A percentile compares a stretch with the other conserved stretches of the same genome.
phyloP scores from a whole-genome alignment of 345 rosid genomes.

The Turritis glabra region DNA sequence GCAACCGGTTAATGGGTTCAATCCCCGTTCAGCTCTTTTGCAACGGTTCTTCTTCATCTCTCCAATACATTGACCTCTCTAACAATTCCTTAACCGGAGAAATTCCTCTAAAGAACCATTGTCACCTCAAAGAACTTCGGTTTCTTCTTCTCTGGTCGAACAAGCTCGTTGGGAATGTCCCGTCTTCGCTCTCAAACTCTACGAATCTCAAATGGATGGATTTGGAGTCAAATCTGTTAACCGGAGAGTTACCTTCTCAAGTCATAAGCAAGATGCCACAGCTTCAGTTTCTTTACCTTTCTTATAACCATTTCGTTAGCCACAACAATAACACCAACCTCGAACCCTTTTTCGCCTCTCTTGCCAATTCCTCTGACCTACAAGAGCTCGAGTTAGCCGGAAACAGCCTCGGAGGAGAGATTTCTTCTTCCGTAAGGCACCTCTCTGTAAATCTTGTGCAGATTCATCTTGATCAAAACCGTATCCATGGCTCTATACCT shows the following conservation, averaged over 20 bases:
- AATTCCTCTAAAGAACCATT: constrained; percentile 55
- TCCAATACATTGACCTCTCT: constrained; percentile 74
- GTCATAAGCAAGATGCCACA: constrained; percentile 57
- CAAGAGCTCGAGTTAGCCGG: constrained; percentile 84
- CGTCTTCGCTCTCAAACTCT: constrained; percentile 63
- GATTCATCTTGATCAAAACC: constrained; percentile 78
- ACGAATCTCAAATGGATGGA: constrained; percentile 80
- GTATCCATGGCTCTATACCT: constrained; percentile 72
- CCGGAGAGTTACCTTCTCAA: constrained; percentile 71
- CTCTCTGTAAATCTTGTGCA: constrained; percentile 65
- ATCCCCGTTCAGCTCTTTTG: constrained; percentile 66
- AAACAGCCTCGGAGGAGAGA: constrained; percentile 65
- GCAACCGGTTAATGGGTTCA: constrained; percentile 55
- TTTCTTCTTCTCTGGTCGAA: constrained; percentile 88
- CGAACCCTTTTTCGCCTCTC: constrained; percentile 68
- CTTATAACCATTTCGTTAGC: constrained; percentile 70
- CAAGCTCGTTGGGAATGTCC: constrained; percentile 55
- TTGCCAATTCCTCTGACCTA: constrained; percentile 55
- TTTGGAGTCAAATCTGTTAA: constrained; percentile 66
- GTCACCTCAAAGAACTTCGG: constrained; percentile 54
- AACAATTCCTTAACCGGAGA: constrained; percentile 70
- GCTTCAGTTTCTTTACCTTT: constrained; percentile 77
- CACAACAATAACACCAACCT: constrained; percentile 77
- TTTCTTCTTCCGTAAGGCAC: constrained; percentile 62
- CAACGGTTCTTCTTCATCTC: constrained; percentile 53